A percentile compares a stretch with the other conserved stretches of the same genome.
Conservation (phyloP, 2,329 filamentous ascomycete genomes). For the Penicillium digitatum region DNA sequence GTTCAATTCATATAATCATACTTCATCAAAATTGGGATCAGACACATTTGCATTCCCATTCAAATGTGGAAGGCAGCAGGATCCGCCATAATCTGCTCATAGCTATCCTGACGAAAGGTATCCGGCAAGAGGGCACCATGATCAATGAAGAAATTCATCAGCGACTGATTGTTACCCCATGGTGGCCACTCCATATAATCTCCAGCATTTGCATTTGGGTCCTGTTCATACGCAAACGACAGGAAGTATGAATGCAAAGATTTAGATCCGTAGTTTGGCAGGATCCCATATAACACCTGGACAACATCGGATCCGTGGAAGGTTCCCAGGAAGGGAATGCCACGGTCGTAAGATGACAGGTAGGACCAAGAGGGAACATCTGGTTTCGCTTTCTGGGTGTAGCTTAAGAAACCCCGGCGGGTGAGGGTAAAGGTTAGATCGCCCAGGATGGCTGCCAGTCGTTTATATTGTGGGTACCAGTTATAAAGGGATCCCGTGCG, state of each 20-base stretch:
- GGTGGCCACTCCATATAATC: slow-evolving; percentile 51
- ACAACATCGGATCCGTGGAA: slow-evolving; percentile 69
- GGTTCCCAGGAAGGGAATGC: slow-evolving; percentile 68
- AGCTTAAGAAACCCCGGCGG: slow-evolving; percentile 60
- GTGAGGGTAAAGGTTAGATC: slow-evolving; percentile 72
- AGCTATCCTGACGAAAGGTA: slow-evolving; percentile 48
- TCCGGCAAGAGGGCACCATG: slow-evolving; percentile 43
- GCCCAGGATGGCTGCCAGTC: slow-evolving; percentile 68
- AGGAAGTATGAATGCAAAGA: slow-evolving; percentile 67
- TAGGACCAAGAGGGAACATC: slow-evolving; percentile 69
- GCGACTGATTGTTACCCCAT: slow-evolving; percentile 49
- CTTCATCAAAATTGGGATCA: neutral
- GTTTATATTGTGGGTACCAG: slow-evolving; percentile 72
- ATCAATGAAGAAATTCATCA: slow-evolving; percentile 50
- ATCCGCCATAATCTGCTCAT: slow-evolving; percentile 38
- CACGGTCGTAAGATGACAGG: slow-evolving; percentile 67
- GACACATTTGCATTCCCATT: neutral
- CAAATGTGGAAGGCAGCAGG: slow-evolving; percentile 26
- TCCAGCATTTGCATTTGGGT: slow-evolving; percentile 59
- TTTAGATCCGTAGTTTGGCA: slow-evolving; percentile 58
- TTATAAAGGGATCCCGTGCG: slow-evolving; percentile 65
- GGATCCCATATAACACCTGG: slow-evolving; percentile 63
- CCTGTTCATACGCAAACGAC: slow-evolving; percentile 65
- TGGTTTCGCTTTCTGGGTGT: slow-evolving; percentile 48
- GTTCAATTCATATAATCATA: no score